phyloP scores from a whole-genome alignment of 371 early-diverging fungal genomes.

The Rhizopus delemar region DNA sequence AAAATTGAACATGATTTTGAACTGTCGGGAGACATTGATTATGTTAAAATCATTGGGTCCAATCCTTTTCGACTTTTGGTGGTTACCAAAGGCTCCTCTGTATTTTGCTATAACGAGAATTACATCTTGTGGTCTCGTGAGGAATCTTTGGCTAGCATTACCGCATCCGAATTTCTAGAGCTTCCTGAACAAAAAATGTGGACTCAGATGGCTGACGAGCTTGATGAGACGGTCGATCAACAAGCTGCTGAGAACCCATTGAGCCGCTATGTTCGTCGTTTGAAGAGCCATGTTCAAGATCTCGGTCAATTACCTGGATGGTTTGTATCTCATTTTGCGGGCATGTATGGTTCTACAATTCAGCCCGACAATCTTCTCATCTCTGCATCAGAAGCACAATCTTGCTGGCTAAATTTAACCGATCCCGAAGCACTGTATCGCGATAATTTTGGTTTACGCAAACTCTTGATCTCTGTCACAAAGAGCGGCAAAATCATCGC shows the following conservation, averaged over 20 bases:
- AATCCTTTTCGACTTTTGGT: slow-evolving; percentile 40
- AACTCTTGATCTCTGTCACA: slow-evolving; percentile 79
- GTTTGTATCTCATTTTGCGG: slow-evolving; percentile 32
- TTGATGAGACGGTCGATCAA: slow-evolving; percentile 53
- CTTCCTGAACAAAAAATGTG: slow-evolving; percentile 76
- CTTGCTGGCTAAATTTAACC: slow-evolving; percentile 30
- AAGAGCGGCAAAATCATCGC: slow-evolving; percentile 80
- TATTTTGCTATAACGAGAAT: slow-evolving; percentile 53
- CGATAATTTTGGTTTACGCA: slow-evolving; percentile 85
- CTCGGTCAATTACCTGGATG: slow-evolving; percentile 41
- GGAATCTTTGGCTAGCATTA: slow-evolving; percentile 75
- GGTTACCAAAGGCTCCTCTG: slow-evolving; percentile 59
- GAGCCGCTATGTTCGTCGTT: slow-evolving; percentile 71
- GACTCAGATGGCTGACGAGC: slow-evolving; percentile 77
- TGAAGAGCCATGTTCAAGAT: slow-evolving; percentile 54
- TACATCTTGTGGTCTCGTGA: slow-evolving; percentile 76
- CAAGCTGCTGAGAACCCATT: slow-evolving; percentile 45
- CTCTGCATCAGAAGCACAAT: slow-evolving; percentile 27
- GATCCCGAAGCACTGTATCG: slow-evolving; percentile 46
- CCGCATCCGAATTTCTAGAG: slow-evolving; percentile 77
- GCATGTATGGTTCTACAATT: slow-evolving; percentile 20
- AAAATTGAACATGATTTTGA: slow-evolving; percentile 40
- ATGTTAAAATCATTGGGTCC: slow-evolving; percentile 22
- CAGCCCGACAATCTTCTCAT: slow-evolving; percentile 18
- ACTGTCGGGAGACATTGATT: slow-evolving; percentile 42